These are phyloP conservation scores for Cyanidiococcus yangmingshanensis DNA, from an alignment of 23 red algal genomes.

Conservation along the genomic window DNA sequence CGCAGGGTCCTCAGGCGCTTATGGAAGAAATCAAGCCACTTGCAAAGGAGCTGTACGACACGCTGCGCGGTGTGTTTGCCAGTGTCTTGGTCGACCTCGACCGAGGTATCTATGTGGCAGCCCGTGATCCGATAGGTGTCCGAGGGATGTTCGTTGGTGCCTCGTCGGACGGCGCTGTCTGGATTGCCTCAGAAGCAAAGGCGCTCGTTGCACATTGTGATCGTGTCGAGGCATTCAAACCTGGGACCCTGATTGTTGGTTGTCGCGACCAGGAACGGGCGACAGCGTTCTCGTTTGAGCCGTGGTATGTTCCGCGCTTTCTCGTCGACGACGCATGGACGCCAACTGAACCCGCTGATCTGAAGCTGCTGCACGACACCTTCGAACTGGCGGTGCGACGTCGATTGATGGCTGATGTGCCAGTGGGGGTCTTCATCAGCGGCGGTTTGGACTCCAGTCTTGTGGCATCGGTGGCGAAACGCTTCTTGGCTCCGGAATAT, in stretches of 20 bases:
- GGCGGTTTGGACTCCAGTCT: slow-evolving; percentile 71
- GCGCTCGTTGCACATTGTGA: slow-evolving; percentile 54
- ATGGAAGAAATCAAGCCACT: not conserved
- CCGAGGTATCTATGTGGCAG: slow-evolving; percentile 60
- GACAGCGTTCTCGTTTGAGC: slow-evolving; percentile 12
- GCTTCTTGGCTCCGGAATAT: slow-evolving; percentile 49
- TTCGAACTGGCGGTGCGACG: slow-evolving; percentile 35
- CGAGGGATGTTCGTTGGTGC: slow-evolving; percentile 65
- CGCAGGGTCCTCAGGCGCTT: not conserved
- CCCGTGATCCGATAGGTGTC: slow-evolving; percentile 85
- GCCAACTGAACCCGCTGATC: slow-evolving; percentile 51
- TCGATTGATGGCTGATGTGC: slow-evolving; percentile 31
- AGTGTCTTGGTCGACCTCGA: slow-evolving; percentile 50
- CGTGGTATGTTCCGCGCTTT: slow-evolving; percentile 23
- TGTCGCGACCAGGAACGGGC: slow-evolving; percentile 8
- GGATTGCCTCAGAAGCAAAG: slow-evolving; percentile 59
- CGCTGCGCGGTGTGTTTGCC: slow-evolving; percentile 80
- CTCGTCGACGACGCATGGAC: slow-evolving; percentile 45
- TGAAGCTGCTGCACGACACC: slow-evolving; percentile 56
- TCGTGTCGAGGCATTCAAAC: slow-evolving; percentile 37
- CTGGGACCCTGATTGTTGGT: slow-evolving; percentile 10
- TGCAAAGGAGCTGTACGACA: slow-evolving; percentile 16
- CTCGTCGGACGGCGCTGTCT: slow-evolving; percentile 49
- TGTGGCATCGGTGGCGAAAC: slow-evolving; percentile 69
- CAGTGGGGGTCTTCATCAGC: slow-evolving; percentile 32